Conservation (phyloP, 2,329 filamentous ascomycete genomes). For the Fusarium sp. region DNA sequence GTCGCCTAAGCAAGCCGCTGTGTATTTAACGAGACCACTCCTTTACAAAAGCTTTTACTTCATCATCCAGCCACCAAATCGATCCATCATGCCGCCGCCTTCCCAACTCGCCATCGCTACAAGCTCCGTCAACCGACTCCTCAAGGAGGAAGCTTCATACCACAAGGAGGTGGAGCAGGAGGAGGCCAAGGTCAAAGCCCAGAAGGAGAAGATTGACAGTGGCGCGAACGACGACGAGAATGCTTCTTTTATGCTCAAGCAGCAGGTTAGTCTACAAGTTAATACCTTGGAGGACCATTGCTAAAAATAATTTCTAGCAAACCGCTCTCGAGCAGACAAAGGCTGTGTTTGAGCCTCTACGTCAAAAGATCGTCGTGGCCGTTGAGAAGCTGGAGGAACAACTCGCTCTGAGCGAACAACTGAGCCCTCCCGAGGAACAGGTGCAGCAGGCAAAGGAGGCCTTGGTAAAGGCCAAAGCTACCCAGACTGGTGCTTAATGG, state of each 20-base stretch:
- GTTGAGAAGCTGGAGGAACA: conserved; percentile 80
- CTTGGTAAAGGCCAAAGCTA: conserved; percentile 63
- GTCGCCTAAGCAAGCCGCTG: conserved; percentile 3
- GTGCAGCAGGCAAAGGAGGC: conserved; percentile 68
- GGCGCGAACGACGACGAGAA: conserved; percentile 74
- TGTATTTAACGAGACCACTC: not conserved
- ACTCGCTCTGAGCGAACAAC: conserved; percentile 73
- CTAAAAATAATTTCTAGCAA: conserved; percentile 63
- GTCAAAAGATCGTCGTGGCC: conserved; percentile 77
- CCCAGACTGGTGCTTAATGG: conserved; percentile 26
- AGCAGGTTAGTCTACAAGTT: conserved; percentile 74
- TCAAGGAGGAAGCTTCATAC: conserved; percentile 94
- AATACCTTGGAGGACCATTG: not conserved
- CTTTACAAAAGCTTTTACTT: not conserved
- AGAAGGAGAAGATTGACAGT: conserved; percentile 71
- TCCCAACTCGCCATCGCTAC: conserved; percentile 84
- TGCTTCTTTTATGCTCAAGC: conserved; percentile 81
- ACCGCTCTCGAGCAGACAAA: conserved; percentile 89
- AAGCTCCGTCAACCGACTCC: conserved; percentile 81
- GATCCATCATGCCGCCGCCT: conserved; percentile 76
- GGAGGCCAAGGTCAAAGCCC: conserved; percentile 75
- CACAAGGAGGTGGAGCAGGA: conserved; percentile 86
- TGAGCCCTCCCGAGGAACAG: conserved; percentile 62
- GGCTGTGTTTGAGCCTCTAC: conserved; percentile 81
- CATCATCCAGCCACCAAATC: not conserved